These are phyloP conservation scores for Chlorophyllum brunneum DNA, from an alignment of 768 basidiomycete genomes.

Conservation along the genomic window DNA sequence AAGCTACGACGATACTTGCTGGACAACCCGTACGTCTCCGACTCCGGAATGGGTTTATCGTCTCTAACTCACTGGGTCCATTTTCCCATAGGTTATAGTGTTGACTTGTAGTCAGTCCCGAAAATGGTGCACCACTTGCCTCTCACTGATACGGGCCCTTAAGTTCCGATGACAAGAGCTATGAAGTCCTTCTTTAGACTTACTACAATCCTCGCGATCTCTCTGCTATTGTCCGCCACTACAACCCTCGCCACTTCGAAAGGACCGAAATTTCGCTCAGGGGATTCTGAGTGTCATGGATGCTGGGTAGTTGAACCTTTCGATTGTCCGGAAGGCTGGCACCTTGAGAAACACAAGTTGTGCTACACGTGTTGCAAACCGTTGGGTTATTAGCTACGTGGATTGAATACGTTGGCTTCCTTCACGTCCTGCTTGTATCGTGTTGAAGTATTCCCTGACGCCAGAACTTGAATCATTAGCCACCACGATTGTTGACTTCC, in stretches of 20 bases:
- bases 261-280: constrained; percentile 1
- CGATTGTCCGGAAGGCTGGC: neutral
- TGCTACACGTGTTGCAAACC: constrained; percentile 4
- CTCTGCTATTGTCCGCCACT: neutral
- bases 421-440: too few relatives aligned
- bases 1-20: neutral
- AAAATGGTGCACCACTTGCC: too few relatives aligned
- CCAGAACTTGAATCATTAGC: too few relatives aligned
- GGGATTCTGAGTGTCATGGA: constrained; percentile 6
- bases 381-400: neutral
- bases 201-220: neutral
- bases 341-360: neutral
- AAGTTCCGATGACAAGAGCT: too few relatives aligned
- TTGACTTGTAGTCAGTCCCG: too few relatives aligned
- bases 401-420: too few relatives aligned
- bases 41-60: neutral
- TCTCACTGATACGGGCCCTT: too few relatives aligned
- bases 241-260: neutral
- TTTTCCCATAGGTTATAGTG: too few relatives aligned
- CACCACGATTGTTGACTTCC: too few relatives aligned
- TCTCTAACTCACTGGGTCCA: neutral
- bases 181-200: neutral
- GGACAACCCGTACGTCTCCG: neutral
- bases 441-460: too few relatives aligned
- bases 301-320: constrained; percentile 7